Evolutionary conservation across 2,329 filamentous ascomycete species (phyloP), one percentile per base, ranked within the genome.

Genomic region (Apiospora aurea): DNA sequence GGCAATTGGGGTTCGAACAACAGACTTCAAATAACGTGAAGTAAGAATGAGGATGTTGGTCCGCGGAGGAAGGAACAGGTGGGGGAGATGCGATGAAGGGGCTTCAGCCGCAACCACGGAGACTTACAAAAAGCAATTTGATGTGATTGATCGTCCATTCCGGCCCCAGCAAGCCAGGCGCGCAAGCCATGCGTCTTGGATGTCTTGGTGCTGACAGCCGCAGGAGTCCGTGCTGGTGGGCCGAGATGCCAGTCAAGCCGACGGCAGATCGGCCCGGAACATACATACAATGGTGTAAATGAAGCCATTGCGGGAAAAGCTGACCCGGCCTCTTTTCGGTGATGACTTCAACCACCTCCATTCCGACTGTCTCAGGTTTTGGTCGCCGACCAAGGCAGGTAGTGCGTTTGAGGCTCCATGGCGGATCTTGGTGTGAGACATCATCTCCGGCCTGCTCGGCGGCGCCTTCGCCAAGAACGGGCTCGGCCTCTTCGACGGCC

Each of bases 401-500:
- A 38, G 24, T 34, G 43, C 14, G 24, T 34, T 38, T 49, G 46
- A 46, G 67, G 67, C 67, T 64, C 34, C 8, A 41, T 41, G 57
- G 57, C 29, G 24, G 24, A 14, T 68, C 38, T 18, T 68, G 66
- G 47, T 16, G 41, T 51, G 61, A 61, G 43, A 24, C 47, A 47
- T 41, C 70, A 74, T 80, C 8, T 69, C 75, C 11, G 79, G 79
- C 72, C 24, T 76, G 64, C 75, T 79, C 11, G 41, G 61, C 11
- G 77, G 77, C 72, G 72, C 69, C 24, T 76, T 80, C 69, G 71
- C 72, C 64, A 78, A 75, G 53, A 41, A 64, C 29, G 57, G 57
- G 29, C 57, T 64, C 57, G 57, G 57, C n/a, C 75, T 80, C 4
- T 79, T 80, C 76, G 69, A 70, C 4, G 76, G 75, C 75, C 80